Percentiles rank a stretch among this genome's conserved stretches.
Evolutionary conservation across 805 yeast species (phyloP).

Genomic region (fission yeast (Schizosaccharomyces pombe)): DNA sequence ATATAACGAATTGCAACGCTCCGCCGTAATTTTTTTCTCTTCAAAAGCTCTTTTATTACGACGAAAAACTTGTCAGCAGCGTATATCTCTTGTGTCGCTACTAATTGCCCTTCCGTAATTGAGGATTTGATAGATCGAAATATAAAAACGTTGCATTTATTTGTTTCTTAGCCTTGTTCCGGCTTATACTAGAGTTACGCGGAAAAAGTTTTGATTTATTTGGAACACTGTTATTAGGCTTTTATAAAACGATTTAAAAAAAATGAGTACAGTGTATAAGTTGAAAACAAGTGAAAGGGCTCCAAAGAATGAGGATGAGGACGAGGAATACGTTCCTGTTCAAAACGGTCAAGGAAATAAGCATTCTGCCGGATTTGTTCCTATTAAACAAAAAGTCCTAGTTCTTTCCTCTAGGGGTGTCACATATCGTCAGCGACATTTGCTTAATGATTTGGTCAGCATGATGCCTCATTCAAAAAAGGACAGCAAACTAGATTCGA

Average conservation of each 20-base stretch:
- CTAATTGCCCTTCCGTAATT: too few species aligned
- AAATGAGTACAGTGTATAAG: neutral
- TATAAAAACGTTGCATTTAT: too few species aligned
- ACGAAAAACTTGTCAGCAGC: too few species aligned
- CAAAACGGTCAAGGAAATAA: neutral
- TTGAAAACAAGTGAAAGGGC: neutral
- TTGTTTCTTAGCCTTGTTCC: too few species aligned
- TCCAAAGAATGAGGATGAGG: conserved; percentile 13
- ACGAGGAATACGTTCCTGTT: conserved; percentile 21
- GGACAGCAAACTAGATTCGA: conserved; percentile 87
- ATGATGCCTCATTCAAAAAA: conserved; percentile 86
- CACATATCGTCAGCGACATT: conserved; percentile 74
- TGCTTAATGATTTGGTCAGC: conserved; percentile 54
- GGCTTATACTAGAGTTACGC: too few species aligned
- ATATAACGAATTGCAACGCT: too few species aligned
- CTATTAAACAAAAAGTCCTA: conserved; percentile 66
- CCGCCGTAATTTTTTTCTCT: too few species aligned
- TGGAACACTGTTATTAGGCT: too few species aligned
- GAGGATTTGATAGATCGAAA: too few species aligned
- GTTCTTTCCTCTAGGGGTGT: conserved; percentile 87
- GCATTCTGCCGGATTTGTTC: conserved; percentile 1
- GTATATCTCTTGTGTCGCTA: too few species aligned
- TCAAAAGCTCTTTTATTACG: too few species aligned
- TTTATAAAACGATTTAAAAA: neutral
- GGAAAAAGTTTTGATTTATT: too few species aligned